A percentile compares a stretch with the other conserved stretches of the same genome.
Evolutionary conservation across 2,329 filamentous ascomycete species (phyloP).

Genomic region (Paraphoma sp.): DNA sequence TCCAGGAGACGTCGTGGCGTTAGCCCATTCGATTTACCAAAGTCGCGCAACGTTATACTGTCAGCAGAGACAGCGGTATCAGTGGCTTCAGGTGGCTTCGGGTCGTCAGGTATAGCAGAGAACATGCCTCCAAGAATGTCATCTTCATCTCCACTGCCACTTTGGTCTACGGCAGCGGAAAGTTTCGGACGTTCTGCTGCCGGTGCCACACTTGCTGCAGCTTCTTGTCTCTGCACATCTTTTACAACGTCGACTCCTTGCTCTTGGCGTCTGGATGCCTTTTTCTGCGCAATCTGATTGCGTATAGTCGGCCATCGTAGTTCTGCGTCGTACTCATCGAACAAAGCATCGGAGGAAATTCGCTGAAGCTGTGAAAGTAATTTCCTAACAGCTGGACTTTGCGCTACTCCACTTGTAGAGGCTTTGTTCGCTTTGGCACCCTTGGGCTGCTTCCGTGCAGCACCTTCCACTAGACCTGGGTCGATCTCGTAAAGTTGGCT

Average conservation of each 20-base stretch:
- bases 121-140: constrained; percentile 66
- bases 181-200: neutral
- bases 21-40: constrained; percentile 81
- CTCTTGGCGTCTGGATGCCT: constrained; percentile 35
- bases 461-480: constrained; percentile 63
- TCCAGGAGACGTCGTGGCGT: constrained; percentile 79
- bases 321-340: constrained; percentile 57
- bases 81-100: constrained; percentile 46
- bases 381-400: constrained; percentile 63
- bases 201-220: neutral
- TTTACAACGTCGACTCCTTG: neutral
- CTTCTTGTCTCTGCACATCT: neutral
- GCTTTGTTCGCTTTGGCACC: constrained; percentile 24
- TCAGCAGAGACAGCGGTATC: constrained; percentile 45
- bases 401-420: constrained; percentile 22
- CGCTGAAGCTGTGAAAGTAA: constrained; percentile 75
- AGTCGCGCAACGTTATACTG: constrained; percentile 74
- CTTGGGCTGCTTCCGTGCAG: constrained; percentile 39
- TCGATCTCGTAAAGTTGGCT: constrained; percentile 57
- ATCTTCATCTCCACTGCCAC: constrained; percentile 60
- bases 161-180: constrained; percentile 2
- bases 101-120: constrained; percentile 50
- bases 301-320: constrained; percentile 54
- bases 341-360: constrained; percentile 70
- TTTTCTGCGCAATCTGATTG: constrained; percentile 50